Evolutionary conservation across 2,329 filamentous ascomycete species (phyloP).

Genomic region (Pseudocercospora musae): DNA sequence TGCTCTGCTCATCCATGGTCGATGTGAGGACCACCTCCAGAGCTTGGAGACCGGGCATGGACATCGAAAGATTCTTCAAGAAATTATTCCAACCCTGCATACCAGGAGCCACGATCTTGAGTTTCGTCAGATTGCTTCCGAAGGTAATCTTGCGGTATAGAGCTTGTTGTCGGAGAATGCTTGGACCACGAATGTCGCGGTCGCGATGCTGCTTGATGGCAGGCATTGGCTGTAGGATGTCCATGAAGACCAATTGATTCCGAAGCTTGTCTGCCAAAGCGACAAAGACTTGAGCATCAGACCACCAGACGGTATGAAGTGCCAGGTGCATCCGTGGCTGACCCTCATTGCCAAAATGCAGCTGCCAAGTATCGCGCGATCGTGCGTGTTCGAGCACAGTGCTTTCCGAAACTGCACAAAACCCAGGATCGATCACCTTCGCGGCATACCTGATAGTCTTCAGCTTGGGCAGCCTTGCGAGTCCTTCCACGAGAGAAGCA

Average conservation of each 20-base stretch:
- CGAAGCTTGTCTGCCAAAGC: not conserved
- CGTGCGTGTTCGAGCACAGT: slow-evolving; percentile 1
- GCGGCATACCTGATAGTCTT: not conserved
- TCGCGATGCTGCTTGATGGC: not conserved
- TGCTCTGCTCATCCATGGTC: not conserved
- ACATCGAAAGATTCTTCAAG: not conserved
- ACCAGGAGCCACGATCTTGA: not conserved
- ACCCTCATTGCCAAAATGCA: not conserved
- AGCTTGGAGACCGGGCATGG: not conserved
- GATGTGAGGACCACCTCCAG: not conserved
- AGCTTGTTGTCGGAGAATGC: not conserved
- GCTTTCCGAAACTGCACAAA: not conserved
- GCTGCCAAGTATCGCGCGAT: slow-evolving; percentile 1
- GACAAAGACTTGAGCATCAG: slow-evolving; percentile 3
- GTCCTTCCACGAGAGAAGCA: not conserved
- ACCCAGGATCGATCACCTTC: slow-evolving; percentile 10
- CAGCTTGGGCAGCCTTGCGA: not conserved
- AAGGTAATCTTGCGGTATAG: not conserved
- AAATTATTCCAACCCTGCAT: slow-evolving; percentile 1
- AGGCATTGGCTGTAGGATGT: slow-evolving; percentile 7
- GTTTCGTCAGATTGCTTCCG: not conserved
- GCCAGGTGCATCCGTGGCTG: slow-evolving; percentile 1
- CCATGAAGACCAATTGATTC: not conserved
- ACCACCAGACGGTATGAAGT: slow-evolving; percentile 8
- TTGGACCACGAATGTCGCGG: not conserved